These are phyloP conservation scores for Colletotrichum falcatum DNA, from an alignment of 2,329 filamentous ascomycete genomes.

Conservation along the genomic window DNA sequence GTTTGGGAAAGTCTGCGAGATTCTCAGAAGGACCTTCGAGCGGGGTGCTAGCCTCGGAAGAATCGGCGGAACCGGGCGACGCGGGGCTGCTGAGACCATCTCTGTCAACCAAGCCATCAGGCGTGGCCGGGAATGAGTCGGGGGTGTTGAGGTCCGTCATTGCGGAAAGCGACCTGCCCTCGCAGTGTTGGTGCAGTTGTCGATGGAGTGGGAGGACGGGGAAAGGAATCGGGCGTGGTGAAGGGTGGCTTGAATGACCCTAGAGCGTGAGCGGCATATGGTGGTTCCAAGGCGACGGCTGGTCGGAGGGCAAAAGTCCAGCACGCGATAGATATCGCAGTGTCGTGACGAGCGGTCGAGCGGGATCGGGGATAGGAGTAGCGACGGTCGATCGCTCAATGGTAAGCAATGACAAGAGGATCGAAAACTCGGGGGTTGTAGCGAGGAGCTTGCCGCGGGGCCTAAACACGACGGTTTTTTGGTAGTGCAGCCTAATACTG, in stretches of 20 bases:
- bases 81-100: conserved; percentile 52
- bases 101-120: conserved; percentile 57
- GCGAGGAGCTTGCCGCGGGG: conserved; percentile 30
- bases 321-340: conserved; percentile 15
- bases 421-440: conserved; percentile 30
- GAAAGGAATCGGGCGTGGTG: background rate
- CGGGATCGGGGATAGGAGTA: background rate
- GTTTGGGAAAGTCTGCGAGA: conserved; percentile 56
- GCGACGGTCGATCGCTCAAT: conserved; percentile 28
- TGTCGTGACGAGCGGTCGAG: conserved; percentile 12
- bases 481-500: conserved; percentile 32
- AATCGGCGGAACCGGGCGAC: conserved; percentile 59
- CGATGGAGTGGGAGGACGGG: background rate
- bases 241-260: conserved; percentile 7
- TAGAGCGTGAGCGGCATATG: conserved; percentile 26
- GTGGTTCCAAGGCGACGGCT: background rate
- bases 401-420: conserved; percentile 19
- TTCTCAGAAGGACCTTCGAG: conserved; percentile 54
- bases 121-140: conserved; percentile 58
- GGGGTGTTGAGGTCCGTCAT: conserved; percentile 43
- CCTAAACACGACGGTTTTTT: conserved; percentile 30
- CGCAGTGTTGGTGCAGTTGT: background rate
- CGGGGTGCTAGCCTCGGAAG: conserved; percentile 62
- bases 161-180: background rate
- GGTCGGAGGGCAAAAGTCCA: conserved; percentile 1